Percentiles rank a stretch among this genome's conserved stretches.
Evolutionary conservation across 1,284 basidiomycete species (phyloP).

Genomic region (Cutaneotrichosporon mucoides): DNA sequence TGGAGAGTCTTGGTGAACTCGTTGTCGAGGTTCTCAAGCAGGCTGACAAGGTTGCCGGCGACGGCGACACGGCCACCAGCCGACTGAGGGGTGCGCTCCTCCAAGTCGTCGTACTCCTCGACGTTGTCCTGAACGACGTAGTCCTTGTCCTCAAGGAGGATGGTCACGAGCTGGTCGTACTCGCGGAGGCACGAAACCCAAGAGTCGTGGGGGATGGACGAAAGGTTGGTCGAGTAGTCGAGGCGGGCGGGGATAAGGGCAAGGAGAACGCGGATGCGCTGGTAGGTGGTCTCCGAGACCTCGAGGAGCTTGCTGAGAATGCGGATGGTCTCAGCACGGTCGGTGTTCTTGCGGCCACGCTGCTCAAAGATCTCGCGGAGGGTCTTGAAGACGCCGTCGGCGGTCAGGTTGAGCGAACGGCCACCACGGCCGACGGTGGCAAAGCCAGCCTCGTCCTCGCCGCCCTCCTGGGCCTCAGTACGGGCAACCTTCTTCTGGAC

Average conservation of each 20-base stretch:
- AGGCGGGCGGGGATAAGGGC: conserved; percentile 92
- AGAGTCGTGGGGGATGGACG: conserved; percentile 85
- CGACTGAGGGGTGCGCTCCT: conserved; percentile 71
- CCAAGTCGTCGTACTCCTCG: conserved; percentile 87
- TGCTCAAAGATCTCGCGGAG: conserved; percentile 89
- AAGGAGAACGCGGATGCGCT: conserved; percentile 88
- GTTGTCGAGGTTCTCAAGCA: conserved; percentile 94
- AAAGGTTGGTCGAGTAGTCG: conserved; percentile 64
- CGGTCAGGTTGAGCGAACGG: conserved; percentile 73
- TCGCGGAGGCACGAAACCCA: conserved; percentile 86
- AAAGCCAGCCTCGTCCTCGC: conserved; percentile 58
- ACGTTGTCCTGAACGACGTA: conserved; percentile 80
- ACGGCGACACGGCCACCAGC: conserved; percentile 53
- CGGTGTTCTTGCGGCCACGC: conserved; percentile 97
- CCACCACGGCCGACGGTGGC: conserved; percentile 90
- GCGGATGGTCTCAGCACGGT: conserved; percentile 89
- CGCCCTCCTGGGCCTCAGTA: conserved; percentile 40
- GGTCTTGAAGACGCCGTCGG: conserved; percentile 90
- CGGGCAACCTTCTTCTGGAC: conserved; percentile 52
- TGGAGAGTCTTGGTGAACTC: conserved; percentile 98
- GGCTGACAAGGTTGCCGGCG: conserved; percentile 87
- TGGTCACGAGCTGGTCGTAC: conserved; percentile 78
- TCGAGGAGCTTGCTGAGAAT: conserved; percentile 85
- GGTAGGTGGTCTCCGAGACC: conserved; percentile 80
- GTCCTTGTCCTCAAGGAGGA: conserved; percentile 62